Evolutionary conservation across 495 filamentous ascomycete species (phyloP).

Genomic region (Daldinia concentrica): DNA sequence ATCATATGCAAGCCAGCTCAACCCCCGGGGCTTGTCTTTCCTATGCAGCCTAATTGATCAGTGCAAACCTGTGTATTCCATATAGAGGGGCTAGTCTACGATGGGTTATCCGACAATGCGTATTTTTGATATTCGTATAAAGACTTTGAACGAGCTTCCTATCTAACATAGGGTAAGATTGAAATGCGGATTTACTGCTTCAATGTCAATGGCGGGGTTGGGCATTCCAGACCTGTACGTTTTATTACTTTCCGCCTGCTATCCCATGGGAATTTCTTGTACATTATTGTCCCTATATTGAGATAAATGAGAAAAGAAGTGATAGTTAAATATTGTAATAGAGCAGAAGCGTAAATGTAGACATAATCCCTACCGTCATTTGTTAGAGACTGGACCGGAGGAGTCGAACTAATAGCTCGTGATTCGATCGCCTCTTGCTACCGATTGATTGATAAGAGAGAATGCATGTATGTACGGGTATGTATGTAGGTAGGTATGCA

Average conservation of each 20-base stretch:
- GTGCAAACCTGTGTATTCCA: slow-evolving; percentile 1
- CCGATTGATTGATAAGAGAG: slow-evolving; percentile 34
- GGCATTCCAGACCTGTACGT: no score
- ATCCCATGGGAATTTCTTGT: no score
- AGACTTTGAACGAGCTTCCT: no score
- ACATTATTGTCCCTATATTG: no score
- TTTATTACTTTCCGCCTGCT: no score
- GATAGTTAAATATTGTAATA: not conserved
- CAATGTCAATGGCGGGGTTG: no score
- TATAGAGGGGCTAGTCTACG: slow-evolving; percentile 12
- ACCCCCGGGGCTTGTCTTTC: slow-evolving; percentile 6
- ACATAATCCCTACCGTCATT: not conserved
- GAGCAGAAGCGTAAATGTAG: not conserved
- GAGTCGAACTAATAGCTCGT: slow-evolving; percentile 18
- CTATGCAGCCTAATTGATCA: slow-evolving; percentile 12
- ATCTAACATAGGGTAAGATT: no score
- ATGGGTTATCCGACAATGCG: slow-evolving; percentile 18
- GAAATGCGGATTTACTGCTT: not conserved
- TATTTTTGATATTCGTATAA: slow-evolving; percentile 3
- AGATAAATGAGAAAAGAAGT: not conserved
- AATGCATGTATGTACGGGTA: not conserved
- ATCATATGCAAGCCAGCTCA: slow-evolving; percentile 40
- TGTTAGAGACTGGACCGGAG: not conserved
- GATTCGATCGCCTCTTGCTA: slow-evolving; percentile 19
- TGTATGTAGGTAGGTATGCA: not conserved